These are phyloP conservation scores for Papiliotrema fonsecae DNA, from an alignment of 1,284 basidiomycete genomes.

Conservation along the genomic window DNA sequence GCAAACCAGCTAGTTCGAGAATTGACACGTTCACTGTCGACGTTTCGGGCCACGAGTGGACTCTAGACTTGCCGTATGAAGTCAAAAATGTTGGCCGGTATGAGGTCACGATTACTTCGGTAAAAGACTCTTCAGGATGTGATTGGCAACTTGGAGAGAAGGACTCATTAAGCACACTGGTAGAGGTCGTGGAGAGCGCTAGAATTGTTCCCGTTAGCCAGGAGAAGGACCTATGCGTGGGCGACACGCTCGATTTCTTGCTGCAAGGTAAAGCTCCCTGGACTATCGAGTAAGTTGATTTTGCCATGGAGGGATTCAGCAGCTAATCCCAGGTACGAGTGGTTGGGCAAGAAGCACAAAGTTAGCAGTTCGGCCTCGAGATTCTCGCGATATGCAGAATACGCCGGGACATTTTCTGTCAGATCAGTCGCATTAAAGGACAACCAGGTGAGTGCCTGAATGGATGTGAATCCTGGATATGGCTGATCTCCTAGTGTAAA, in stretches of 20 bases:
- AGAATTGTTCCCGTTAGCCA: slow-evolving; percentile 79
- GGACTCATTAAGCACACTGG: slow-evolving; percentile 62
- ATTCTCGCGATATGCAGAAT: slow-evolving; percentile 76
- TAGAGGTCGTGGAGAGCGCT: slow-evolving; percentile 91
- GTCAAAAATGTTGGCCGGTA: slow-evolving; percentile 77
- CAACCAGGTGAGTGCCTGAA: slow-evolving; percentile 55
- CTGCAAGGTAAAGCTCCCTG: slow-evolving; percentile 94
- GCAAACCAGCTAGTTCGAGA: slow-evolving; percentile 67
- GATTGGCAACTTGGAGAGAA: slow-evolving; percentile 64
- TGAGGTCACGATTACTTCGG: slow-evolving; percentile 66
- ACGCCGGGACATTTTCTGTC: slow-evolving; percentile 74
- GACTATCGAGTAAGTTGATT: slow-evolving; percentile 67
- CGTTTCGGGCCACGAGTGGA: slow-evolving; percentile 62
- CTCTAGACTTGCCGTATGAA: slow-evolving; percentile 66
- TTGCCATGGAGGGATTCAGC: neutral
- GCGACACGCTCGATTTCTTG: slow-evolving; percentile 84
- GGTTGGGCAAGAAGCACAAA: slow-evolving; percentile 68
- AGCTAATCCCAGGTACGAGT: slow-evolving; percentile 60
- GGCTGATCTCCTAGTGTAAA: slow-evolving; percentile 58
- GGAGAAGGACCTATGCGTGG: slow-evolving; percentile 79
- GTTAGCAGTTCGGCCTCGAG: slow-evolving; percentile 73
- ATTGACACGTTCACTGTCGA: slow-evolving; percentile 59
- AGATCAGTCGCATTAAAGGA: slow-evolving; percentile 85
- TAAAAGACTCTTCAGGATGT: slow-evolving; percentile 74
- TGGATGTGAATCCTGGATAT: neutral